Evolutionary conservation across 2,329 filamentous ascomycete genomes (phyloP).

Genomic region (Alternaria sp.): DNA sequence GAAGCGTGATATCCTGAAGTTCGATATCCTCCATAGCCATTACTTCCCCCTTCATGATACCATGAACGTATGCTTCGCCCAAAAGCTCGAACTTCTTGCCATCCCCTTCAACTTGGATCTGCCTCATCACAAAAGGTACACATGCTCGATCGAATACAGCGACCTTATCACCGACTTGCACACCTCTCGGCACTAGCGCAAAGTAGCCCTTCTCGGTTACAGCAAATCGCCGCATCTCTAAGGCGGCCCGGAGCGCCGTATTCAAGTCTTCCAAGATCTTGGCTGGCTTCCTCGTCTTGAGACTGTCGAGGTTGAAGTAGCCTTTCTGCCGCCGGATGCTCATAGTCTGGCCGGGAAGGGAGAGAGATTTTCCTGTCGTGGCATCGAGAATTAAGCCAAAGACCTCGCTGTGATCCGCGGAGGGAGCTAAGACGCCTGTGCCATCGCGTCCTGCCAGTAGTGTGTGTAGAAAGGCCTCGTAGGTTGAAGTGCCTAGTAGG

Average conservation of each 20-base stretch:
- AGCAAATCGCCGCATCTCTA: conserved; percentile 33
- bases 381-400: conserved; percentile 34
- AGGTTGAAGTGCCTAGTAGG: conserved; percentile 15
- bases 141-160: conserved; percentile 29
- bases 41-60: conserved; percentile 33
- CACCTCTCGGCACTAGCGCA: conserved; percentile 31
- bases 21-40: conserved; percentile 13
- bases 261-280: conserved; percentile 24
- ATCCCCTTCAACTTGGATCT: background rate
- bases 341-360: conserved; percentile 32
- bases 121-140: conserved; percentile 31
- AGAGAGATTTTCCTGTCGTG: conserved; percentile 19
- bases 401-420: conserved; percentile 30
- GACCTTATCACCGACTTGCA: conserved; percentile 22
- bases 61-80: conserved; percentile 36
- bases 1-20: conserved; percentile 21
- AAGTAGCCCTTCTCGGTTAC: conserved; percentile 32
- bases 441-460: conserved; percentile 31
- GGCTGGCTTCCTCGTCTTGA: conserved; percentile 25
- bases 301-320: conserved; percentile 29
- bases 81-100: conserved; percentile 21
- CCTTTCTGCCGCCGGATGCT: conserved; percentile 29
- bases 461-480: conserved; percentile 35
- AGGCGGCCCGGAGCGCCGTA: conserved; percentile 23
- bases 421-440: conserved; percentile 18